Conservation (phyloP, 2,329 filamentous ascomycete species). For the Xylariales sp. region DNA sequence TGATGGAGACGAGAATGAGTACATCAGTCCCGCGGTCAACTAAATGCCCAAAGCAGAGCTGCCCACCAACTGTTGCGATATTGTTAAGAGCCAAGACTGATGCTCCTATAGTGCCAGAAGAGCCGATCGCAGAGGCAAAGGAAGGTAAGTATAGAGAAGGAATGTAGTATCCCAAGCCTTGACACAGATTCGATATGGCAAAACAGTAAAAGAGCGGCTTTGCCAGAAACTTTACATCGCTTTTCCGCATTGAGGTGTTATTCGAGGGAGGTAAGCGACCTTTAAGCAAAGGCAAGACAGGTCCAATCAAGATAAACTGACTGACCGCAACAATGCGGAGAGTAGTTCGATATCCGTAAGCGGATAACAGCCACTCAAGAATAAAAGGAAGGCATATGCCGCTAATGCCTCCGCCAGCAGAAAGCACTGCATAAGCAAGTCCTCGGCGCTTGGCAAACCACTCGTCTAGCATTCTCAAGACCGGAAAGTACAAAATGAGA, state of each 20-base stretch:
- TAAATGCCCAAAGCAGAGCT: slow-evolving; percentile 57
- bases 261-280: slow-evolving; percentile 43
- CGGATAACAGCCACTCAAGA: slow-evolving; percentile 44
- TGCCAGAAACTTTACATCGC: slow-evolving; percentile 45
- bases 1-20: neutral
- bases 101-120: slow-evolving; percentile 1
- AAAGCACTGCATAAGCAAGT: slow-evolving; percentile 61
- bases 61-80: slow-evolving; percentile 42
- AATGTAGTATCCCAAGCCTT: slow-evolving; percentile 53
- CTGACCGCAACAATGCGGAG: slow-evolving; percentile 48
- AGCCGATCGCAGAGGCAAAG: neutral
- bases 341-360: slow-evolving; percentile 48
- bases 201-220: slow-evolving; percentile 53
- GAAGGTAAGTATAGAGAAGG: slow-evolving; percentile 1
- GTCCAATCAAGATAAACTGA: slow-evolving; percentile 45
- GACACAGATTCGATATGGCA: slow-evolving; percentile 51
- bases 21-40: slow-evolving; percentile 48
- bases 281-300: slow-evolving; percentile 54
- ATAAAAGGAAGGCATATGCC: slow-evolving; percentile 49
- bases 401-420: slow-evolving; percentile 47
- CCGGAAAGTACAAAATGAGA: slow-evolving; percentile 47
- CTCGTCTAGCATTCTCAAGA: slow-evolving; percentile 39
- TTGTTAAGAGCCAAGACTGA: slow-evolving; percentile 5
- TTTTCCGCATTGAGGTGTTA: slow-evolving; percentile 26
- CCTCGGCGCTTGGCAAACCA: slow-evolving; percentile 58